These are phyloP conservation scores for Talaromyces sp. DNA, from an alignment of 2,329 filamentous ascomycete species.

Conservation along the genomic window DNA sequence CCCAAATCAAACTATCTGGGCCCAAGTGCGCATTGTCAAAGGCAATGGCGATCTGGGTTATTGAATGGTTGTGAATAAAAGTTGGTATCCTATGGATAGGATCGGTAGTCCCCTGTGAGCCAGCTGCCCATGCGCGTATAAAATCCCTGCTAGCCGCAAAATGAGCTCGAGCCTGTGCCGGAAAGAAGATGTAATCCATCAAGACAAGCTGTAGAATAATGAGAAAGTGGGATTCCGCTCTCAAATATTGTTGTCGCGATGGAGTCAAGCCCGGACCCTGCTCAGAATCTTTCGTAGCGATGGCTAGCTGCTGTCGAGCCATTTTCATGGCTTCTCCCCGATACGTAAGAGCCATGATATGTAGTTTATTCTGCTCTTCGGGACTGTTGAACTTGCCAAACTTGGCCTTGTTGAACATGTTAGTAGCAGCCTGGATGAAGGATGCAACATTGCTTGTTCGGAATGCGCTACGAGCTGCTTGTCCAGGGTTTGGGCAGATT, in stretches of 20 bases:
- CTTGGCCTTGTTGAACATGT: constrained; percentile 3
- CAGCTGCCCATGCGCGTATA: neutral
- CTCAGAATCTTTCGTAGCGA: neutral
- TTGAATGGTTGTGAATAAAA: constrained; percentile 14
- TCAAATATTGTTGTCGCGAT: neutral
- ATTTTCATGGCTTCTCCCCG: constrained; percentile 17
- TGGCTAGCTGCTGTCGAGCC: constrained; percentile 6
- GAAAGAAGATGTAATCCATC: constrained; percentile 16
- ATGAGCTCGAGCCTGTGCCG: constrained; percentile 12
- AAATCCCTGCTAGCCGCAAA: constrained; percentile 14
- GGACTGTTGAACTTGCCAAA: constrained; percentile 4
- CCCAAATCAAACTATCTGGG: constrained; percentile 13
- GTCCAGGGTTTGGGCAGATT: constrained; percentile 9
- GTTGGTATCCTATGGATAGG: neutral
- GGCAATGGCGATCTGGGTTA: constrained; percentile 5
- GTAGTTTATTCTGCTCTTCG: constrained; percentile 10
- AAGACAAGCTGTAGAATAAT: constrained; percentile 15
- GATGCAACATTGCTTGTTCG: constrained; percentile 2
- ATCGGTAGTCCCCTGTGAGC: neutral
- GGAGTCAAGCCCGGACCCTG: neutral
- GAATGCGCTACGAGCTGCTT: constrained; percentile 12
- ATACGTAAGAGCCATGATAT: constrained; percentile 15
- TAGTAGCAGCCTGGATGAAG: neutral
- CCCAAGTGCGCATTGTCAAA: constrained; percentile 10
- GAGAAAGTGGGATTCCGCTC: neutral